Conservation (phyloP, 2,329 filamentous ascomycete genomes). For the Clonostachys solani region DNA sequence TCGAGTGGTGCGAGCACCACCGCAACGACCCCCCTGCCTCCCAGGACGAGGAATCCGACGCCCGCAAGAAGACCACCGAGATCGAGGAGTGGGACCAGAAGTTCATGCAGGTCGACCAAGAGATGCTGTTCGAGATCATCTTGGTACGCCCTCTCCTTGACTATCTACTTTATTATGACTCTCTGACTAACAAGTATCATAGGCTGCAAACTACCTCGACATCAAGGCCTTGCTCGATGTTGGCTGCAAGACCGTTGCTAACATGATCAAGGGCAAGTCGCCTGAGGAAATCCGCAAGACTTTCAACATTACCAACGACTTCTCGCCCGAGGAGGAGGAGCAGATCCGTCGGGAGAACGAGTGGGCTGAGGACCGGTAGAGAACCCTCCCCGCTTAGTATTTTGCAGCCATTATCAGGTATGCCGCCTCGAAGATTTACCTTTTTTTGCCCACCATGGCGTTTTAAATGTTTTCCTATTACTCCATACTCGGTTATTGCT, state of each 20-base stretch:
- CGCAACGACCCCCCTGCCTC: conserved; percentile 79
- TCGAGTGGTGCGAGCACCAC: conserved; percentile 98
- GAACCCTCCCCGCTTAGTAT: too few species aligned
- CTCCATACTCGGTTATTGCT: neutral
- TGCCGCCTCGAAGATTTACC: too few species aligned
- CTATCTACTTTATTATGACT: conserved; percentile 1
- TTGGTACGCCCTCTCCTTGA: conserved; percentile 53
- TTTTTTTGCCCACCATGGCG: too few species aligned
- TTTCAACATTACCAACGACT: conserved; percentile 99
- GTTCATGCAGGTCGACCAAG: conserved; percentile 99
- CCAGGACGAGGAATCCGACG: conserved; percentile 87
- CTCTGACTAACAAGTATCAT: conserved; percentile 2
- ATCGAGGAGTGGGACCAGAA: conserved; percentile 99
- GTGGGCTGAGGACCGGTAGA: conserved; percentile 80
- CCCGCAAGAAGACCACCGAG: conserved; percentile 96
- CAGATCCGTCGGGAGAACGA: conserved; percentile 92
- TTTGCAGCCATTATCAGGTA: too few species aligned
- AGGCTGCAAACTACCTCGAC: conserved; percentile 98
- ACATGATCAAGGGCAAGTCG: conserved; percentile 99
- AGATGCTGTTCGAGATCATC: conserved; percentile 99
- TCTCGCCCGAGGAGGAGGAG: conserved; percentile 97
- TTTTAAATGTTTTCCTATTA: neutral
- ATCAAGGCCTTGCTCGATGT: conserved; percentile 98
- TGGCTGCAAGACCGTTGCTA: conserved; percentile 98
- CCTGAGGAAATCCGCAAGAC: conserved; percentile 99